Conservation (phyloP, 2,329 filamentous ascomycete species). For the Fusarium succisae region DNA sequence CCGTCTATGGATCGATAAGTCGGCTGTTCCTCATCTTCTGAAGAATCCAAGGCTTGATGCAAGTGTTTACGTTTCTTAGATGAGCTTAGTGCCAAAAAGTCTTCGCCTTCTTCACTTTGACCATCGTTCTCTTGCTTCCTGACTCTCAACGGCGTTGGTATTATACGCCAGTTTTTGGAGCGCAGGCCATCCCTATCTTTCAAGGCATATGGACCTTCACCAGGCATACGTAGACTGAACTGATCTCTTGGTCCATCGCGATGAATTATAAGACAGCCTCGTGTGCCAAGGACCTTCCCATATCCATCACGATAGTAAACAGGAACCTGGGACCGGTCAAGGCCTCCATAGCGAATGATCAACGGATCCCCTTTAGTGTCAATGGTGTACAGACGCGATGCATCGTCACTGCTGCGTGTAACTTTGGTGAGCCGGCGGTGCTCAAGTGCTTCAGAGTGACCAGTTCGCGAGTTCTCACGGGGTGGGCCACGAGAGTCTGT, state of each 20-base stretch:
- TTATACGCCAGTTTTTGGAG: conserved; percentile 52
- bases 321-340: conserved; percentile 78
- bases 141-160: conserved; percentile 53
- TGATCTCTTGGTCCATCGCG: conserved; percentile 66
- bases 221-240: conserved; percentile 60
- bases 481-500: conserved; percentile 23
- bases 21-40: conserved; percentile 58
- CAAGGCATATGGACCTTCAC: conserved; percentile 48
- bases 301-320: conserved; percentile 73
- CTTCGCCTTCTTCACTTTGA: conserved; percentile 46
- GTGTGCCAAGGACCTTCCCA: conserved; percentile 76
- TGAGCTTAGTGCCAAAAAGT: conserved; percentile 59
- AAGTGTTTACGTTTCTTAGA: conserved; percentile 55
- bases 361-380: conserved; percentile 82
- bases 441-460: conserved; percentile 8
- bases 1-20: conserved; percentile 73
- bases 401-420: conserved; percentile 7
- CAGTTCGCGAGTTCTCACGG: conserved; percentile 9
- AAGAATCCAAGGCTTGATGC: conserved; percentile 49
- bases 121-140: conserved; percentile 41
- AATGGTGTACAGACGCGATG: conserved; percentile 60
- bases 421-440: conserved; percentile 5
- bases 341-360: conserved; percentile 77
- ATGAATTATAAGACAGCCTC: conserved; percentile 70
- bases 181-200: conserved; percentile 59